Evolutionary conservation across 768 basidiomycete species (phyloP).

Genomic region (Tubosaeta brunneosetosa): DNA sequence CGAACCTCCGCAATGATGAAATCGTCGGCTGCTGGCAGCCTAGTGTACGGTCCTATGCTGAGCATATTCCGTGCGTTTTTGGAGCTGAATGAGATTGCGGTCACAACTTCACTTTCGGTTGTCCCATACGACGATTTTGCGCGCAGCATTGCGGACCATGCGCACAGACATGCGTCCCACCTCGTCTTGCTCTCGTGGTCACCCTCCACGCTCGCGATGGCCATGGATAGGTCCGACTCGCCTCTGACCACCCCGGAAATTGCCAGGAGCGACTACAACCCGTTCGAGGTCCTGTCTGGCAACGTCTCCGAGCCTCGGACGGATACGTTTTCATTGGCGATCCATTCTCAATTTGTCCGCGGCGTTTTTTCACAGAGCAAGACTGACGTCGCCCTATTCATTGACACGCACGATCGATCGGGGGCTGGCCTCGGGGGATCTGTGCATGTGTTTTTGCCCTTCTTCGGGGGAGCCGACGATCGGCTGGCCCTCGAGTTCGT

Average conservation of each 20-base stretch:
- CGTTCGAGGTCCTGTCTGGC: slow-evolving; percentile 68
- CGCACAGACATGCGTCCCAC: slow-evolving; percentile 53
- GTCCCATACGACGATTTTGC: slow-evolving; percentile 75
- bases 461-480: slow-evolving; percentile 94
- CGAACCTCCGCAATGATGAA: slow-evolving; percentile 62
- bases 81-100: slow-evolving; percentile 60
- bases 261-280: slow-evolving; percentile 36
- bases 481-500: slow-evolving; percentile 81
- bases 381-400: slow-evolving; percentile 77
- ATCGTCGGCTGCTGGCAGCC: slow-evolving; percentile 57
- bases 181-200: slow-evolving; percentile 84
- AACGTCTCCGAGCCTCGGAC: not conserved
- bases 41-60: slow-evolving; percentile 69
- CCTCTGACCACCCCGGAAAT: slow-evolving; percentile 8
- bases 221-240: slow-evolving; percentile 1
- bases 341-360: slow-evolving; percentile 82
- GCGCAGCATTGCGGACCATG: slow-evolving; percentile 63
- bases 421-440: slow-evolving; percentile 23
- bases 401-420: slow-evolving; percentile 54
- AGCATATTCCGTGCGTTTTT: slow-evolving; percentile 75
- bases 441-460: slow-evolving; percentile 78
- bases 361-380: slow-evolving; percentile 66
- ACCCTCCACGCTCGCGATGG: slow-evolving; percentile 38
- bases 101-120: slow-evolving; percentile 63
- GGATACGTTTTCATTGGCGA: not conserved